Base-by-base conservation (phyloP, 192 early-diverging fungal species). In the Podila epicladia region DNA sequence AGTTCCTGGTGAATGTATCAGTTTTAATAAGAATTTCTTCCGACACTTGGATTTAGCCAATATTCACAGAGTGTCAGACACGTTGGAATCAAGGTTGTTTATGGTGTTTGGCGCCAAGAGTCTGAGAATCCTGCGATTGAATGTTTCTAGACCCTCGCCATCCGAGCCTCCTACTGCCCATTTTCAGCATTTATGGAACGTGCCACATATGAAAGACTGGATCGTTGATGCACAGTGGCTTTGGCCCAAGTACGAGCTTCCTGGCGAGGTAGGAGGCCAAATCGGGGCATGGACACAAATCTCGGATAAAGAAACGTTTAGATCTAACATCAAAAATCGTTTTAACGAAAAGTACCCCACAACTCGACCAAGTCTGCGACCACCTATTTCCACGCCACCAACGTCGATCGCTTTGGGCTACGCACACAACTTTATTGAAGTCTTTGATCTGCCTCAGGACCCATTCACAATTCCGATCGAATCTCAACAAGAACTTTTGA, bases 221-320 rank as follows among this genome's bases (percentile, higher is more conserved):
- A 92, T 96, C 71, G 86, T 90, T 61, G 93, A 94, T 67, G 87
- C 86, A 5, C 90, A 92, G 48, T 96, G 93, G 92, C 67, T 94
- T 8, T 77, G 74, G 61, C 67, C 65, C 9, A 69, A 85, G 45
- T 85, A 71, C 1, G 68, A 74, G 51, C 62, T 76, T 24, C 59
- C 69, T 22, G 64, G 63, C 19, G 65, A 73, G 62, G 61, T 79
- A 67, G 17, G 26, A 53, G 38, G n/a, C 15, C 22, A 38, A 12
- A 64, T 41, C 49, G 24, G 19, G 7, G 26, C n/a, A 64, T 64
- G 11, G 28, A 0, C 9, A 11, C 32, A 24, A 12, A 31, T 45
- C 41, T 15, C 15, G 11, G 41, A 45, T 15, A 45, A 45, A 12
- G 15, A 11, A 45, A 15, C 9, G 4, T 4, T 17, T 45, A 15